Base-by-base conservation (phyloP, 2,329 filamentous ascomycete genomes). In the Dichotomopilus funicola region DNA sequence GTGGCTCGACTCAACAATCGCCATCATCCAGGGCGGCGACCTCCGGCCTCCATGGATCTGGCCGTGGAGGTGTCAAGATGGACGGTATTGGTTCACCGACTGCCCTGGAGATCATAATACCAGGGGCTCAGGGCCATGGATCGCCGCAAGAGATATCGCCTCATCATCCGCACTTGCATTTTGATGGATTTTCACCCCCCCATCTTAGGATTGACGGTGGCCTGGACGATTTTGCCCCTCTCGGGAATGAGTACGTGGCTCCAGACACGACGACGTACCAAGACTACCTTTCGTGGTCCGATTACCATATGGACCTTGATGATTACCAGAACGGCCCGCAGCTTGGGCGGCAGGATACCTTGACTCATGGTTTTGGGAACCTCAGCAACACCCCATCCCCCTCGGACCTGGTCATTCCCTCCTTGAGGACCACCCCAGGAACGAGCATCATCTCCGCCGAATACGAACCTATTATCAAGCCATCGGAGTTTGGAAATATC, bases 391-490 rank as follows among this genome's bases (percentile, higher is more conserved):
- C 73, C 10, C 72, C 72, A 3, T 71, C 73, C 5, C 68, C 64
- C 27, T 75, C 75, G 6, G 75, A 77, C 57, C 68, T 71, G 6
- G 69, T 75, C 63, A 70, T 67, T 2, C 67, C 71, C 7, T 56
- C 76, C 0, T 75, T 75, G 1, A 64, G 70, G 9, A 71, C 68
- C 57, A 78, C 76, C 1, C 69, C 75, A 40, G 72, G 69, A 27
- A 78, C 74, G 4, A 79, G 75, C 66, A 75, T 76, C 45, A 69
- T 75, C 62, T 78, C 76, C 1, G 63, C 59, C 6, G 73, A 75
- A 9, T 70, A 68, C 35, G 73, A 75, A n/a, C 53, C 57, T 2
- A 57, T 57, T 1, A 46, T 67, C 11, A 74, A 71, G 53, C 57
- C 67, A 0, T 56, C 65, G 4, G 70, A 70, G 4, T 63, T 70